Evolutionary conservation across 1,284 basidiomycete species (phyloP).

Genomic region (Cystobasidiaceae sp.): DNA sequence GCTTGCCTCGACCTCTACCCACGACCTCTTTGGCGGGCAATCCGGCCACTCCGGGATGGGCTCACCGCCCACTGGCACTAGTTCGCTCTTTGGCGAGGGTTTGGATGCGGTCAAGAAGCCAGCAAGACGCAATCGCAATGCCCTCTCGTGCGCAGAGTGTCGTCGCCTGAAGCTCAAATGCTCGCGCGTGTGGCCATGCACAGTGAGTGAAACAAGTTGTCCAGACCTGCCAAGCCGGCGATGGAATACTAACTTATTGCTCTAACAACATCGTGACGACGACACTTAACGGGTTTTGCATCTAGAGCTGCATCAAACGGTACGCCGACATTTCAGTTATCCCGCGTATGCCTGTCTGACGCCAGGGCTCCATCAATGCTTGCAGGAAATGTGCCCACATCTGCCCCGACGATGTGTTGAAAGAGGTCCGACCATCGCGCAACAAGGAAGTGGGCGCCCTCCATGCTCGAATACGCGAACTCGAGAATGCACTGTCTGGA

Average conservation of each 20-base stretch:
- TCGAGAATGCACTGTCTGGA: conserved; percentile 1
- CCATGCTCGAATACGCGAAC: conserved; percentile 21
- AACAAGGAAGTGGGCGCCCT: conserved; percentile 5
- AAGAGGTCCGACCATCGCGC: conserved; percentile 29
- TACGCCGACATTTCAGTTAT: background rate
- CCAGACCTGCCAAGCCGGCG: background rate
- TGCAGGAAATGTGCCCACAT: conserved; percentile 29
- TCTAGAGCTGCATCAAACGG: conserved; percentile 27
- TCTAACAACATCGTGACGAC: background rate
- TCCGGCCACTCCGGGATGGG: background rate
- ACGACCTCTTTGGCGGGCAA: conserved; percentile 21
- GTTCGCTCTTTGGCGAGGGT: background rate
- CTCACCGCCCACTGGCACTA: background rate
- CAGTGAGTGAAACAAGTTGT: background rate
- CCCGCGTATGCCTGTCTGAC: background rate
- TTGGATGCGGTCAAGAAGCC: background rate
- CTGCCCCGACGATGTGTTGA: conserved; percentile 29
- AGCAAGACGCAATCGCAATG: conserved; percentile 26
- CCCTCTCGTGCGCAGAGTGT: conserved; percentile 51
- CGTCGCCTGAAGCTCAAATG: conserved; percentile 60
- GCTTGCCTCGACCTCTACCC: conserved; percentile 13
- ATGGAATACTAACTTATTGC: background rate
- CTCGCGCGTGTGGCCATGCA: conserved; percentile 57
- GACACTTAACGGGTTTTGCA: background rate
- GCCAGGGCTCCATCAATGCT: background rate